phyloP scores from a whole-genome alignment of 805 yeast species.

The Cyberlindnera suaveolens region DNA sequence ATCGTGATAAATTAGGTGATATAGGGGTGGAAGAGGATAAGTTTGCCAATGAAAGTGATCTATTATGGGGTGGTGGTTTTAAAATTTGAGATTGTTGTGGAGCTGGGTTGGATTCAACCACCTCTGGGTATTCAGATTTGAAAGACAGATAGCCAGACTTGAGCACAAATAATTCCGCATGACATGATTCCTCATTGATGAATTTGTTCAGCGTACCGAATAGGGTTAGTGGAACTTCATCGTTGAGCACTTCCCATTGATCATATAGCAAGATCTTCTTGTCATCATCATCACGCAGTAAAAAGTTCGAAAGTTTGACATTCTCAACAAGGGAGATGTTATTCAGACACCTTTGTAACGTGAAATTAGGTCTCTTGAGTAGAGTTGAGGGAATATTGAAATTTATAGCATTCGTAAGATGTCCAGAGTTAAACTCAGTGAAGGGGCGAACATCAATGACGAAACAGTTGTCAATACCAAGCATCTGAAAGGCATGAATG shows the following conservation, averaged over 20 bases:
- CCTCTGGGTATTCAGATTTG: constrained; percentile 21
- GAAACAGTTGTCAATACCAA: constrained; percentile 26
- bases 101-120: constrained; percentile 13
- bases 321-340: constrained; percentile 53
- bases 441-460: constrained; percentile 77
- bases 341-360: constrained; percentile 53
- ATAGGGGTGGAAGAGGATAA: constrained; percentile 6
- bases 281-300: constrained; percentile 13
- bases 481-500: constrained; percentile 4
- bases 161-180: constrained; percentile 37
- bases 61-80: constrained; percentile 10
- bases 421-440: constrained; percentile 58
- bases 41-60: constrained; percentile 19
- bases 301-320: constrained; percentile 31
- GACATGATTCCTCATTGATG: constrained; percentile 30
- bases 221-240: constrained; percentile 32
- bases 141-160: constrained; percentile 37
- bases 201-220: constrained; percentile 45
- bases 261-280: constrained; percentile 20
- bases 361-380: constrained; percentile 67
- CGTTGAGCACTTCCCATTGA: constrained; percentile 12
- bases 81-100: constrained; percentile 1
- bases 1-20: constrained; percentile 36
- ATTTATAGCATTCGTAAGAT: constrained; percentile 58
- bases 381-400: constrained; percentile 88